Evolutionary conservation across 2,329 filamentous ascomycete genomes (phyloP), one percentile per base, ranked within the genome.

Genomic region (Ophiocordyceps camponoti-floridani): DNA sequence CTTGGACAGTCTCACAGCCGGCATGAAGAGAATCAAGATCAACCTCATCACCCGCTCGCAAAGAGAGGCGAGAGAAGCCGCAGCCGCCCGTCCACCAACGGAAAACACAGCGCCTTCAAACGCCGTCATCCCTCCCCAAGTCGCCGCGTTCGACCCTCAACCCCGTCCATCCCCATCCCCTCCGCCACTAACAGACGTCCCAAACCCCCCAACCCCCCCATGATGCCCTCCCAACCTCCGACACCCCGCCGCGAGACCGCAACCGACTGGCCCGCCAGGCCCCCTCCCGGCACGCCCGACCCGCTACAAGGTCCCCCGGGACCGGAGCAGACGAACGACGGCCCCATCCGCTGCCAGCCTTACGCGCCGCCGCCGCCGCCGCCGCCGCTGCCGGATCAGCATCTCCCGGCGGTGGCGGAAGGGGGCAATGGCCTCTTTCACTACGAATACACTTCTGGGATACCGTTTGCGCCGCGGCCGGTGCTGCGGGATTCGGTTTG

Each of bases 11-110:
- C 64, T 81, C 48, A 72, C 74, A 0, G 65, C 63, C 33, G 70
- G 72, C 1, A 72, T 79, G 68, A 77, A 73, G 55, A 77, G 72
- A 56, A 73, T 80, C 47, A 77, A 72, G 54, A 75, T 80, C 52
- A 78, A 72, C 44, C 56, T 79, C 23, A 63, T 78, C 37, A 77
- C 73, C 2, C 68, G 76, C 47, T 66, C 73, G 37, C 71, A 77
- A 52, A 70, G 67, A 51, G 74, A 76, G 43, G 73, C 70, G 2
- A 68, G 64, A 26, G 67, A 68, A 44, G 54, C 56, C 45, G 52
- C 57, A n/a, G 53, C 52, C 23, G 23, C 23, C 23, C 23, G 23
- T 4, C 42, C 52, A 14, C 54, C 55, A 14, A 49, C 51, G 13
- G 50, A 53, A 19, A 53, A 51, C 37, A 23, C 23, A 23, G 23